Evolutionary conservation across 1,284 basidiomycete species (phyloP).

Genomic region (Athelia psychrophila): DNA sequence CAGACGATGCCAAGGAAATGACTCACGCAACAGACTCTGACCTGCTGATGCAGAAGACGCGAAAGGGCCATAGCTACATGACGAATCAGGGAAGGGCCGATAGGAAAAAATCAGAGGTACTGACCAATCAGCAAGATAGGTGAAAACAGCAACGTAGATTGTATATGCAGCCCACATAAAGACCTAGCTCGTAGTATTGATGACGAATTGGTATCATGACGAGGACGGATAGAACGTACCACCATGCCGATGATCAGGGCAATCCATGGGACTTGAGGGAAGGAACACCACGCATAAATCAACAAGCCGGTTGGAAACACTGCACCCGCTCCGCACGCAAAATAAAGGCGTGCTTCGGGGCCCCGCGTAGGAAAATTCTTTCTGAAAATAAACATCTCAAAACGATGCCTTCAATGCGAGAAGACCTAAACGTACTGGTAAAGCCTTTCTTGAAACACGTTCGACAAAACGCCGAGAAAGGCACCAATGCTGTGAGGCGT

Average conservation of each 20-base stretch:
- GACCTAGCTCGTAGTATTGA: conserved; percentile 28
- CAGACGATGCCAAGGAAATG: not conserved
- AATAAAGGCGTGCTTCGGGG: conserved; percentile 74
- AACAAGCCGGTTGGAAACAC: conserved; percentile 65
- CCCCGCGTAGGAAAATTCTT: conserved; percentile 53
- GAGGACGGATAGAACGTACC: conserved; percentile 27
- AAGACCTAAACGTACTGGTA: conserved; percentile 65
- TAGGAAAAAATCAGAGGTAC: conserved; percentile 10
- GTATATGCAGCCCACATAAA: conserved; percentile 57
- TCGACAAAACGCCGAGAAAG: conserved; percentile 52
- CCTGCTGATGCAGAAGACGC: conserved; percentile 79
- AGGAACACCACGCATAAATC: conserved; percentile 64
- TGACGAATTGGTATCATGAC: conserved; percentile 1
- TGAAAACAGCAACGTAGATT: conserved; percentile 66
- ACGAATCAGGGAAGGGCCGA: not conserved
- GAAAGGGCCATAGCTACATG: conserved; percentile 61
- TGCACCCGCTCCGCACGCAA: conserved; percentile 64
- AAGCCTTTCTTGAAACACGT: conserved; percentile 63
- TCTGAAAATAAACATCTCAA: conserved; percentile 24
- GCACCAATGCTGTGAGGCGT: conserved; percentile 52
- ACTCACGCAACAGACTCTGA: conserved; percentile 66
- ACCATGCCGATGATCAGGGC: conserved; percentile 52
- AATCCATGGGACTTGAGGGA: conserved; percentile 52
- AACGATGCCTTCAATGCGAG: no score
- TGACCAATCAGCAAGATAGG: conserved; percentile 73